These are phyloP conservation scores for Aurantiochytrium sp. DNA, from an alignment of 108 stramenopile species.

Conservation along the genomic window DNA sequence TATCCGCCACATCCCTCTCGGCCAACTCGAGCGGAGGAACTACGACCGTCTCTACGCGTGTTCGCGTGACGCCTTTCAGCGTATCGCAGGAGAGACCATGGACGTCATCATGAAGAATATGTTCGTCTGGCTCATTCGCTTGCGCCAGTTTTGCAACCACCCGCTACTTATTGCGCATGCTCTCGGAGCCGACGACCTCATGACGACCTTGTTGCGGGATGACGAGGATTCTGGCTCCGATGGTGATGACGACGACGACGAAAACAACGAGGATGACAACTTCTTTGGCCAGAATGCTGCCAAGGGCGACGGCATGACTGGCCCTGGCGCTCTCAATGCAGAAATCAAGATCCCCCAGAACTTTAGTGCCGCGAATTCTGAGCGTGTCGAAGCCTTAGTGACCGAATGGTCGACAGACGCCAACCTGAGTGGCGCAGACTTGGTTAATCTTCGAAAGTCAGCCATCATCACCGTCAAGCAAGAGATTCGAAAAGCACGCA, in stretches of 20 bases:
- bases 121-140: constrained; percentile 31
- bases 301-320: not conserved
- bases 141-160: constrained; percentile 45
- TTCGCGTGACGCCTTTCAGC: constrained; percentile 20
- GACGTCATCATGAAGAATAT: constrained; percentile 26
- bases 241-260: not conserved
- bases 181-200: not conserved
- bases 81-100: constrained; percentile 22
- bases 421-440: not conserved
- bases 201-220: not conserved
- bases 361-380: too few relatives aligned
- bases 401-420: not conserved
- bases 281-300: not conserved
- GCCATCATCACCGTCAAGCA: not conserved
- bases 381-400: too few relatives aligned
- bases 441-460: not conserved
- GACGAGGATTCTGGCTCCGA: not conserved
- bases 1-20: constrained; percentile 25
- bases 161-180: constrained; percentile 30
- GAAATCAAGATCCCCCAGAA: not conserved
- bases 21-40: constrained; percentile 25
- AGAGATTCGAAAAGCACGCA: not conserved
- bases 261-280: not conserved
- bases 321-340: not conserved
- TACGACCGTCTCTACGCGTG: constrained; percentile 30